Conservation (phyloP, 2,329 filamentous ascomycete species). For the Neocucurbitaria cava region DNA sequence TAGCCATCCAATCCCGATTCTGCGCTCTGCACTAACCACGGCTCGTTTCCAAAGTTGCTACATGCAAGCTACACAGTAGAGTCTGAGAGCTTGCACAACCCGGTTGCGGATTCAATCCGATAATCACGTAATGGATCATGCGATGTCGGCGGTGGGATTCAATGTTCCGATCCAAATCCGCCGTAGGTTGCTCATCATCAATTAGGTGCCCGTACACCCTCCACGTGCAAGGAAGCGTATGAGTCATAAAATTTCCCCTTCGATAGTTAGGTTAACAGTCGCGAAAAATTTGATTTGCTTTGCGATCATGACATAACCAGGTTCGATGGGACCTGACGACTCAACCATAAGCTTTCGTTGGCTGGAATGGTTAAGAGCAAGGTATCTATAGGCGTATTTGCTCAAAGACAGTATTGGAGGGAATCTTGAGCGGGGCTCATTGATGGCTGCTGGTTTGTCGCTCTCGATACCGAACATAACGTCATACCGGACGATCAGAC, state of each 20-base stretch:
- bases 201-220: conserved; percentile 10
- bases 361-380: conserved; percentile 51
- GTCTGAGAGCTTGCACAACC: no score
- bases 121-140: no score
- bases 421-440: conserved; percentile 35
- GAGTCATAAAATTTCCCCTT: no score
- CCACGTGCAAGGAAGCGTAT: conserved; percentile 39
- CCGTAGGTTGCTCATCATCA: no score
- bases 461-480: conserved; percentile 42
- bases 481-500: conserved; percentile 39
- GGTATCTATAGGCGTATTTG: conserved; percentile 51
- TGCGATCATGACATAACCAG: conserved; percentile 53
- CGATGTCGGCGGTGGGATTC: no score
- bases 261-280: no score
- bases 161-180: no score
- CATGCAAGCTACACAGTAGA: no score
- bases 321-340: conserved; percentile 53
- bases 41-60: no score
- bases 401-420: conserved; percentile 18
- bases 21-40: no score
- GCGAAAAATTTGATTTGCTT: conserved; percentile 55
- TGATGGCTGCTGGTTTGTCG: conserved; percentile 39
- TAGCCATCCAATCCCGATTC: no score
- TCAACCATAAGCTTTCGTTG: conserved; percentile 52
- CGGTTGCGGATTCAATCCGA: no score